Base-by-base conservation (phyloP, 495 filamentous ascomycete species). In the Cenococcum geophilum region DNA sequence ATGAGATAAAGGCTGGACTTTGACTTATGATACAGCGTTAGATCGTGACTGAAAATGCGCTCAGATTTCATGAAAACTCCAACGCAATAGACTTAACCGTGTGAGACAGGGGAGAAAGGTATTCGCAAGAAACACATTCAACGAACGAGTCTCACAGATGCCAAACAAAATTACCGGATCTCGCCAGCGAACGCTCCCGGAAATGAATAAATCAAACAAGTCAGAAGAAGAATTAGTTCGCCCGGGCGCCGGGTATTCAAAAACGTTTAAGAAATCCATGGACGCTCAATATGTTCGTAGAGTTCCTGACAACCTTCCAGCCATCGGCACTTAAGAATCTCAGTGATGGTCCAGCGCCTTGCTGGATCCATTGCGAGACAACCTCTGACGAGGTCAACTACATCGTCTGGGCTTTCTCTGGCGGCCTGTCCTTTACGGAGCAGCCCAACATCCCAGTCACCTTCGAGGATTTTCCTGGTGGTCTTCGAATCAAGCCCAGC, bases 401-500 rank as follows among this genome's bases (percentile, higher is more conserved):
- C 68, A 14, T 69, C 69, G 34, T 71, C 65, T 6, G 52, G 34
- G 1, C 53, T 47, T 18, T 58, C 36, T 35, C 57, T 57, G 16
- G 55, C 25, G 18, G 65, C 68, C 42, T 53, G 34, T n/a, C 61
- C 67, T n/a, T 56, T 59, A 20, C 61, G 56, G n/a, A 84, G 68
- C n/a, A 76, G 72, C 25, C 78, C 62, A n/a, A 70, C 58, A 62
- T 86, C 73, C 83, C 84, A 90, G 18, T 82, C 80, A 0, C 86
- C 86, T 12, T 72, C 75, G 18, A 82, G 55, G 54, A 90, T 89
- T 72, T 82, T 80, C 58, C 79, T 74, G 58, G 78, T 77, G 32
- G 87, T 76, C 45, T 82, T 82, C 37, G 82, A 79, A 25, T 80
- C 73, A 51, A 89, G 82, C 0, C 77, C 68, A 60, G 88, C 80